These are phyloP conservation scores for Coniella vitis DNA, from an alignment of 2,329 filamentous ascomycete genomes.

Conservation along the genomic window DNA sequence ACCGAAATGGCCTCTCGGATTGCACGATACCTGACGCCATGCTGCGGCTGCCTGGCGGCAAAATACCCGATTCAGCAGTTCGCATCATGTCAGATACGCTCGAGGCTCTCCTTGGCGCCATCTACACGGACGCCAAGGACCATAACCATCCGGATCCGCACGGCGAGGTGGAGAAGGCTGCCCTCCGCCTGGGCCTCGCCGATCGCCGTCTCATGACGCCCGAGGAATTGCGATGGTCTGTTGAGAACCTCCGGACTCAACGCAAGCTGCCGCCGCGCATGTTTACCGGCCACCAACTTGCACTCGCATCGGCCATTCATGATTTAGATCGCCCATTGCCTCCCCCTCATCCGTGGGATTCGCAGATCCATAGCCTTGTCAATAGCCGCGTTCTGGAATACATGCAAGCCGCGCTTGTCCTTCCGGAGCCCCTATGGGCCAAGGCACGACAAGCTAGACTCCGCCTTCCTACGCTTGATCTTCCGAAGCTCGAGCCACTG, in stretches of 20 bases:
- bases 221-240: background rate
- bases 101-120: slow-evolving; percentile 10
- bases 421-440: no score
- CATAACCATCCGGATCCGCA: background rate
- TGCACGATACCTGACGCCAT: background rate
- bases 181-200: background rate
- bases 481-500: no score
- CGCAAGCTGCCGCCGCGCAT: background rate
- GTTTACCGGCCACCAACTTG: slow-evolving; percentile 8
- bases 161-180: background rate
- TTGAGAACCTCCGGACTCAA: background rate
- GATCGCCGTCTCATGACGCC: background rate
- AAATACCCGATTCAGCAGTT: background rate
- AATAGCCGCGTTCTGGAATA: background rate
- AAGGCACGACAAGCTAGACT: no score
- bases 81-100: slow-evolving; percentile 3
- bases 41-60: background rate
- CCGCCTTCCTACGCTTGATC: no score
- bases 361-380: background rate
- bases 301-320: background rate
- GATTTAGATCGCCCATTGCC: background rate
- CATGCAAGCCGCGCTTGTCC: background rate
- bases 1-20: background rate
- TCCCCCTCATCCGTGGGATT: background rate
- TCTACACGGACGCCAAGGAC: slow-evolving; percentile 4